phyloP scores from a whole-genome alignment of 305 asterid species.

The Solanum aculeatissimum region DNA sequence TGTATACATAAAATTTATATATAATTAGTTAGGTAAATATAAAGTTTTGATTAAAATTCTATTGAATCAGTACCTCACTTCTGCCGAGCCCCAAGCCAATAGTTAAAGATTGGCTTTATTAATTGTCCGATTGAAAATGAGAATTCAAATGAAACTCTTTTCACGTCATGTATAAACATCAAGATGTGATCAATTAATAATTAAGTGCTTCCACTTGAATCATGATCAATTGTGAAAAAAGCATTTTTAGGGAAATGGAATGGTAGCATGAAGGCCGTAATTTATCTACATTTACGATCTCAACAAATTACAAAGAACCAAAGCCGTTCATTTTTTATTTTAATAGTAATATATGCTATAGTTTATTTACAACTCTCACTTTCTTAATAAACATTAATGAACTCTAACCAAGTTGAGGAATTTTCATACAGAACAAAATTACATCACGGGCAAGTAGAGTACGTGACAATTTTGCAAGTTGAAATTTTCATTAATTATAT shows the following conservation, averaged over 20 bases:
- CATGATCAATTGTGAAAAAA: no score
- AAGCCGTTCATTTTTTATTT: background rate
- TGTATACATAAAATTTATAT: no score
- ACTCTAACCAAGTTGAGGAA: background rate
- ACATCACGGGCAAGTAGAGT: background rate
- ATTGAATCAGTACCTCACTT: no score
- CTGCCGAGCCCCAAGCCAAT: no score
- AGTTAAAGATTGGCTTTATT: background rate
- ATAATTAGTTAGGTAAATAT: no score
- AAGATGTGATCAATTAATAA: no score
- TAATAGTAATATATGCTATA: background rate
- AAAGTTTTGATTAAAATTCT: no score
- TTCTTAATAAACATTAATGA: background rate
- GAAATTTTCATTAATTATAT: background rate
- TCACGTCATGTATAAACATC: no score
- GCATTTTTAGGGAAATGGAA: background rate
- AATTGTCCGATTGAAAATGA: background rate
- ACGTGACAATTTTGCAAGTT: background rate
- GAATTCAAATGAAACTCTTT: no score
- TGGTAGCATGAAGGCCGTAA: background rate
- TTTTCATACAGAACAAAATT: background rate
- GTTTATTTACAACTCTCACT: background rate
- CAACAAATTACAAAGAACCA: background rate
- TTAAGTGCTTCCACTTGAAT: no score
- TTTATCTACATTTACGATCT: background rate